Evolutionary conservation across 371 early-diverging fungal genomes (phyloP).

Genomic region (Syncephalastrum sp.): DNA sequence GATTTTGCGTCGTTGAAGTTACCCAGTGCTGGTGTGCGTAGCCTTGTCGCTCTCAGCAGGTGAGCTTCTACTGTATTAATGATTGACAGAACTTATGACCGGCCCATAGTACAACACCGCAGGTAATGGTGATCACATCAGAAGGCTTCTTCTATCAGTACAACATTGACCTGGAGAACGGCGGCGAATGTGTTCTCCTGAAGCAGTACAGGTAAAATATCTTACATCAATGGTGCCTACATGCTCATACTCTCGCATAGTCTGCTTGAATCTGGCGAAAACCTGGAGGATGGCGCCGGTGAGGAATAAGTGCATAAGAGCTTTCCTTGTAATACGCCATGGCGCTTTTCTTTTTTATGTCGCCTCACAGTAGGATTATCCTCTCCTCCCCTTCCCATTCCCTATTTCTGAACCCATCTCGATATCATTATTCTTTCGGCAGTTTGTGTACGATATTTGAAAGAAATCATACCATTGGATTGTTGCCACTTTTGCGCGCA

Average conservation of each 20-base stretch:
- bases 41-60: conserved; percentile 80
- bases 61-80: conserved; percentile 12
- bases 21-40: conserved; percentile 78
- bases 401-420: not conserved
- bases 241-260: conserved; percentile 3
- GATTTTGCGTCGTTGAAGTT: conserved; percentile 93
- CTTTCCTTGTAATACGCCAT: too few relatives aligned
- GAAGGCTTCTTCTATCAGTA: conserved; percentile 92
- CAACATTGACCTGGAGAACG: conserved; percentile 85
- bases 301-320: too few relatives aligned
- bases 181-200: conserved; percentile 87
- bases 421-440: too few relatives aligned
- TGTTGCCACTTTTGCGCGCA: not conserved
- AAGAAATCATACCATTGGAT: too few relatives aligned
- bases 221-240: too few relatives aligned
- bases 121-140: conserved; percentile 89
- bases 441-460: too few relatives aligned
- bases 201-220: conserved; percentile 68
- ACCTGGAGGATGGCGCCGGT: conserved; percentile 8
- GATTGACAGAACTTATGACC: not conserved
- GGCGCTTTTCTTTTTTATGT: too few relatives aligned
- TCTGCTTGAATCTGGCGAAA: conserved; percentile 15
- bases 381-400: too few relatives aligned
- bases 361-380: conserved; percentile 3
- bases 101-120: conserved; percentile 61